phyloP scores from a whole-genome alignment of 2,329 filamentous ascomycete species.

The Fusarium staphyleae region DNA sequence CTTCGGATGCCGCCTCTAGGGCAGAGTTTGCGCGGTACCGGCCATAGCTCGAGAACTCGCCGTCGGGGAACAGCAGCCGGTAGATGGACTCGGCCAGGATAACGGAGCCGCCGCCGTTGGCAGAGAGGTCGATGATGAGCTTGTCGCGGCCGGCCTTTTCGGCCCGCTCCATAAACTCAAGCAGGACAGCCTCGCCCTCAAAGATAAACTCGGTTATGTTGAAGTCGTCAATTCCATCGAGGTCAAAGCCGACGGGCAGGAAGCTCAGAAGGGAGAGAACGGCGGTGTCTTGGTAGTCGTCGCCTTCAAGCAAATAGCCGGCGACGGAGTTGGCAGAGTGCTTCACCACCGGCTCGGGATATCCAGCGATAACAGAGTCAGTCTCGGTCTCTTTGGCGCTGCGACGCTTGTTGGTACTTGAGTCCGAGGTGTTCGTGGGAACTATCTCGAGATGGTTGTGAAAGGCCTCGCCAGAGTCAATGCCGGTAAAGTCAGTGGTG shows the following conservation, averaged over 20 bases:
- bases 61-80: constrained; percentile 33
- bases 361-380: constrained; percentile 6
- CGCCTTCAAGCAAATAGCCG: constrained; percentile 32
- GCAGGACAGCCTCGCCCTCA: constrained; percentile 28
- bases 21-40: constrained; percentile 35
- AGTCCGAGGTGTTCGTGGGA: constrained; percentile 8
- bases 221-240: neutral
- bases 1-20: constrained; percentile 27
- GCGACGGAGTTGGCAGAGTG: constrained; percentile 22
- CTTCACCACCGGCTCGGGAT: constrained; percentile 26
- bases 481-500: constrained; percentile 27
- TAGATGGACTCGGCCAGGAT: constrained; percentile 31
- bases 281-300: constrained; percentile 32
- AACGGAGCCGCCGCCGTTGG: constrained; percentile 36
- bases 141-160: constrained; percentile 33
- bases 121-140: constrained; percentile 38
- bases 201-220: constrained; percentile 23
- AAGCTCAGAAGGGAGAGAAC: constrained; percentile 38
- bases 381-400: neutral
- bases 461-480: constrained; percentile 35
- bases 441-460: constrained; percentile 30
- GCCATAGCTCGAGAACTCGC: constrained; percentile 26
- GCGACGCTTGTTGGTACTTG: constrained; percentile 17
- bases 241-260: constrained; percentile 25
- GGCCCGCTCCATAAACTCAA: constrained; percentile 30